Conservation (phyloP, 192 early-diverging fungal species). For the Tieghemiomyces parasiticus region DNA sequence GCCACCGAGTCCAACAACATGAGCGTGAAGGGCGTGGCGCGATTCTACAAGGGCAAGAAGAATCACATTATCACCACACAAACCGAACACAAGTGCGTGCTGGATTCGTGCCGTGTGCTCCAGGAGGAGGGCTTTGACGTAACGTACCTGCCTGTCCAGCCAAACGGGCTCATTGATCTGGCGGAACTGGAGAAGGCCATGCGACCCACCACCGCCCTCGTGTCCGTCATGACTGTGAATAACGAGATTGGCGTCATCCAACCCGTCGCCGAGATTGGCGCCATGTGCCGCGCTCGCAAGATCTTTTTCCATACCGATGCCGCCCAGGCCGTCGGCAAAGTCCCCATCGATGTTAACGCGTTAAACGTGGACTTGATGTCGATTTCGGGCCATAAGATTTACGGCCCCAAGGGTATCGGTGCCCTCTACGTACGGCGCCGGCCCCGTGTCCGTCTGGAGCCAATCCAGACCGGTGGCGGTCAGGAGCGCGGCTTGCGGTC, state of each 20-base stretch:
- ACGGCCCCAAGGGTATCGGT: slow-evolving; percentile 95
- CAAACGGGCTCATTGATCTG: slow-evolving; percentile 73
- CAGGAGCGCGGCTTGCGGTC: slow-evolving; percentile 90
- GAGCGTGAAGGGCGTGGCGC: slow-evolving; percentile 84
- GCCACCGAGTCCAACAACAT: slow-evolving; percentile 96
- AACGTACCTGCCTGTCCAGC: slow-evolving; percentile 79
- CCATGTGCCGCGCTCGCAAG: slow-evolving; percentile 69
- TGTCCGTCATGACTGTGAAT: slow-evolving; percentile 95
- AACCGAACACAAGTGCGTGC: slow-evolving; percentile 97
- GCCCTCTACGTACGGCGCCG: slow-evolving; percentile 84
- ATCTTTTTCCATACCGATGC: slow-evolving; percentile 96
- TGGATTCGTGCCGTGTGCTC: slow-evolving; percentile 91
- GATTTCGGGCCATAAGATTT: slow-evolving; percentile 93
- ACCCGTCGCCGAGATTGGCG: slow-evolving; percentile 80
- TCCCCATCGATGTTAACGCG: slow-evolving; percentile 77
- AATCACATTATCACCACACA: slow-evolving; percentile 94
- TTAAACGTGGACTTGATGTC: slow-evolving; percentile 94
- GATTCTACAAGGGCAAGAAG: slow-evolving; percentile 88
- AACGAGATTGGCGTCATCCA: slow-evolving; percentile 98
- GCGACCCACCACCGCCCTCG: slow-evolving; percentile 76
- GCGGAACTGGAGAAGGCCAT: slow-evolving; percentile 67
- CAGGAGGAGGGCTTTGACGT: slow-evolving; percentile 93
- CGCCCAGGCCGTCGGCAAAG: slow-evolving; percentile 92
- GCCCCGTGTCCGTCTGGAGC: slow-evolving; percentile 84
- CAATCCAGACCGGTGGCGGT: slow-evolving; percentile 84